Evolutionary conservation across 2,329 filamentous ascomycete genomes (phyloP), one percentile per base, ranked within the genome.

Genomic region (Paramyrothecium sp.): DNA sequence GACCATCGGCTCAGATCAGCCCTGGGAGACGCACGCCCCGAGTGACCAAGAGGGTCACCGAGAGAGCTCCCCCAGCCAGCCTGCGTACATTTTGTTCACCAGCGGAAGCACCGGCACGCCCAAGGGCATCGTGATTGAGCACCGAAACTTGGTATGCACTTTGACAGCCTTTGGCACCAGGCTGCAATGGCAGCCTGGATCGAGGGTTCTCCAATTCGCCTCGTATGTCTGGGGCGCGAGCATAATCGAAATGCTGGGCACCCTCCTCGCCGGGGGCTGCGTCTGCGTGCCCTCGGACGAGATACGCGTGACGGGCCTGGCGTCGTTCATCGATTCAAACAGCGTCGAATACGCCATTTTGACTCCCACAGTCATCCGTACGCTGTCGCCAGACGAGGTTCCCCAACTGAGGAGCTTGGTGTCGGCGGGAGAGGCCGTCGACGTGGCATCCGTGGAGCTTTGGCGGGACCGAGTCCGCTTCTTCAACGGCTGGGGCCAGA

Each of bases 261-360:
- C 61, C 3, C 58, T 69, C 1, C 34, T 51, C 7, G 41, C 51
- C 1, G 80, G 80, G 26, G 80, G 78, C 13, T 81, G 78, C 56
- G 70, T 82, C 10, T 82, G 80, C 61, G 78, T 84, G n/a, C 79
- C 81, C 1, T 81, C 78, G 1, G 81, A 84, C 20, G 73, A 78
- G 34, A 77, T 81, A 52, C 75, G 81, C 4, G 72, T 81, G 54
- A 80, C 81, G 56, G 70, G 79, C 56, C 61, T 81, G 16, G 72
- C 71, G 21, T 71, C 71, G 3, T 71, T 72, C 13, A 76, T 77
- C 77, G 78, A 58, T 73, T 74, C 69, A 70, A 73, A 17, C 68
- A 72, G 51, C 73, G 61, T 60, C 7, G 60, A 60, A 20, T 48
- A 38, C 7, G 26, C 55, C 3, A 33, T 62, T 3, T 20, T 82